Percentiles rank a stretch among this genome's conserved stretches.
These are phyloP conservation scores for Fusarium sp. DNA, from an alignment of 2,329 filamentous ascomycete genomes.

Conservation along the genomic window DNA sequence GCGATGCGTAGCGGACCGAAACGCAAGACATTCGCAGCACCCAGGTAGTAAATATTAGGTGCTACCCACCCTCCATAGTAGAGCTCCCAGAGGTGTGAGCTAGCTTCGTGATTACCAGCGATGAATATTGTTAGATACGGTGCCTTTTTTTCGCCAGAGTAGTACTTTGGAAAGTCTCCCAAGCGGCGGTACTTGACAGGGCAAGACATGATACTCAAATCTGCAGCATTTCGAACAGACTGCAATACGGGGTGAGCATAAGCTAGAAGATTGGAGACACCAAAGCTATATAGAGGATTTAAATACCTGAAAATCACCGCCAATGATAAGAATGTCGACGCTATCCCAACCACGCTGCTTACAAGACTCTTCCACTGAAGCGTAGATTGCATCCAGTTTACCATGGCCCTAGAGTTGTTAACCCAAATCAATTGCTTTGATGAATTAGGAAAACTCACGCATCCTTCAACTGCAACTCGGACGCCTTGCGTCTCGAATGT, in stretches of 20 bases:
- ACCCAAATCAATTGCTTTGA: background rate
- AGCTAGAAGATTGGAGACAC: background rate
- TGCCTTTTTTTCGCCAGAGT: conserved; percentile 79
- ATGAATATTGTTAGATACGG: conserved; percentile 94
- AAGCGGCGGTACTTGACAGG: conserved; percentile 88
- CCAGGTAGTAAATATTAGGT: conserved; percentile 96
- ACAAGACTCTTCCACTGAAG: conserved; percentile 76
- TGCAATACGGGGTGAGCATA: conserved; percentile 48
- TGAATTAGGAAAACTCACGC: conserved; percentile 64
- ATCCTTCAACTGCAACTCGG: conserved; percentile 87
- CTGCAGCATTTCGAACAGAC: conserved; percentile 88
- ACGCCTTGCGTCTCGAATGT: conserved; percentile 61
- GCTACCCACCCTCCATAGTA: conserved; percentile 98
- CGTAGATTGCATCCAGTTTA: conserved; percentile 90
- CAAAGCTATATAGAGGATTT: background rate
- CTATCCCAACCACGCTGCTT: conserved; percentile 79
- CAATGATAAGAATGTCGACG: conserved; percentile 92
- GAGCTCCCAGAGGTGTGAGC: conserved; percentile 88
- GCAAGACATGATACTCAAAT: conserved; percentile 89
- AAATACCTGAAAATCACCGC: conserved; percentile 88
- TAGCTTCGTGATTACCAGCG: conserved; percentile 94
- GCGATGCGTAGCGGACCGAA: conserved; percentile 88
- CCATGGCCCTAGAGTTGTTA: conserved; percentile 79
- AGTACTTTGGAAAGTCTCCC: conserved; percentile 95
- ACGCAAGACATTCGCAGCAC: conserved; percentile 88